Base-by-base conservation (phyloP, 768 basidiomycete species). In the Podaxis rugospora region DNA sequence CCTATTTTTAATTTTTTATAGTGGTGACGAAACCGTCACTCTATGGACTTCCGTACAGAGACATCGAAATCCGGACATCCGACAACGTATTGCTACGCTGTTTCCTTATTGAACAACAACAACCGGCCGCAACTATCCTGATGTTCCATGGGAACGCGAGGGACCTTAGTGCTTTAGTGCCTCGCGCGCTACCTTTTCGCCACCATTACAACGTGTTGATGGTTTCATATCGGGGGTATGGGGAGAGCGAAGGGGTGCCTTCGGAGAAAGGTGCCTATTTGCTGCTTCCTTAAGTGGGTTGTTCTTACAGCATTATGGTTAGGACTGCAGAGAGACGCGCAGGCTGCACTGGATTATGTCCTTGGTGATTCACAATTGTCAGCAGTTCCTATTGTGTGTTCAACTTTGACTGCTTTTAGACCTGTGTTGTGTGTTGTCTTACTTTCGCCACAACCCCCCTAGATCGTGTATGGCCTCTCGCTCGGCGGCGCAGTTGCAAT, bases 401-500 rank as follows among this genome's bases (percentile, higher is more conserved):
- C 1, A 7, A 5, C 5, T 51, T 14, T 18, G 3, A 36, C 27
- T 0, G 5, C 18, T 21, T 2, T n/a, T 11, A 9, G n/a, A 1
- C 37, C n/a, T 3, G 11, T 4, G 6, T 59, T 39, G 53, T 3
- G 11, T 4, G 6, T 59, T 40, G 53, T 55, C 61, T 21, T 55
- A 57, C 4, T n/a, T 42, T 32, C 25, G 16, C 25, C 27, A 49
- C 46, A 57, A 14, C 23, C 23, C 27, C n/a, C 39, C n/a, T 52
- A 57, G 55, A 53, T 62, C 36, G 10, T 40, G 3, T 21, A 50
- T 63, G 90, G 90, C 1, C 86, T 89, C 65, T 89, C 85, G 7
- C 87, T 95, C 36, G 95, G 95, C 14, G 94, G 94, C 4, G 95
- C 92, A 0, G 93, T 96, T 5, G 84, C 90, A 3, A 88, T 96